Base-by-base conservation (phyloP, 2,329 filamentous ascomycete species). In the Curvularia hawaiiensis region DNA sequence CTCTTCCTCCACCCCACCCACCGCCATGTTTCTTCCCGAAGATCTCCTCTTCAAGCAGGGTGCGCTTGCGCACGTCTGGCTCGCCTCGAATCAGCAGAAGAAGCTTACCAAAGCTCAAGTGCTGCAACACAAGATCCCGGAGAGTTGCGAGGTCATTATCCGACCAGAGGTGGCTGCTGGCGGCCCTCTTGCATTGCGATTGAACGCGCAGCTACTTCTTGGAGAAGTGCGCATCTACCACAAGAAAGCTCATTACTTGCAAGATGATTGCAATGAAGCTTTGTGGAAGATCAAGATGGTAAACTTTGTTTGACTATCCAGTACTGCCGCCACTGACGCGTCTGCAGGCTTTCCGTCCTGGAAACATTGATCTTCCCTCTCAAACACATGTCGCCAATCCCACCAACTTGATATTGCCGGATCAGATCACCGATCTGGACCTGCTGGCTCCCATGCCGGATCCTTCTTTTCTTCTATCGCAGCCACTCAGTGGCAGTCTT, bases 271-370 rank as follows among this genome's bases (percentile, higher is more conserved):
- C 79, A 97, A 96, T 71, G 95, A 99, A 79, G 94, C 94, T 39
- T 82, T 99, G 65, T 89, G 96, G 83, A 98, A 97, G 81, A 97
- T 99, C 71, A 97, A 98, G 76, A 96, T 98, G 92, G 94, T 97
- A 79, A 40, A 65, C 49, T 24, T 33, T 33, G 26, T 16, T 24
- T 28, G 20, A 38, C 24, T 30, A 33, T 45, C 11, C 58, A 52
- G 41, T 24, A 43, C 20, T 43, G 43, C 26, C 44, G 49, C 50
- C 7, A 35, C 64, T 74, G 48, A 73, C 58, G 49, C 52, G 9
- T 62, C 26, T 53, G 20, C 31, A 56, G 94, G 94, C 95, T 41
- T 99, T 98, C 80, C 90, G 93, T 59, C 91, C 94, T 47, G 94
- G 94, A 64, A 97, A 97, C 79, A 96, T 98, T 74, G 95, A 99